Percentiles rank a stretch among this genome's conserved stretches.
These are phyloP conservation scores for Annulohypoxylon nitens DNA, from an alignment of 495 filamentous ascomycete species.

Conservation along the genomic window DNA sequence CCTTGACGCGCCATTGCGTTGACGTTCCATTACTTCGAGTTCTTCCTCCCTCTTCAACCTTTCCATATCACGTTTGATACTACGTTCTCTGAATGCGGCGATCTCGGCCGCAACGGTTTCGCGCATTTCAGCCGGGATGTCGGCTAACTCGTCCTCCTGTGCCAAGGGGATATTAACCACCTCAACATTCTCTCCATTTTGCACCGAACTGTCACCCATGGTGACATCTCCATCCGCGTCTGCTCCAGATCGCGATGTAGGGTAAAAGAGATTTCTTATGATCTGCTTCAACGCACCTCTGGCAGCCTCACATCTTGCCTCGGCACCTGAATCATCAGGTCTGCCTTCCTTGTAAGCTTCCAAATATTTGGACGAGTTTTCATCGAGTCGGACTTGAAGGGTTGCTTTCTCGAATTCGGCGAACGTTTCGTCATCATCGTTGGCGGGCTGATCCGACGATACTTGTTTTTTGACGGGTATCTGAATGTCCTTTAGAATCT, in stretches of 20 bases:
- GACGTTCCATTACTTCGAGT: conserved; percentile 86
- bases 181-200: conserved; percentile 74
- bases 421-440: conserved; percentile 66
- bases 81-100: conserved; percentile 90
- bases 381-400: conserved; percentile 83
- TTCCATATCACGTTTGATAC: conserved; percentile 88
- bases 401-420: conserved; percentile 75
- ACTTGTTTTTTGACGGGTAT: conserved; percentile 83
- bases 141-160: conserved; percentile 92
- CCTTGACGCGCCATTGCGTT: conserved; percentile 73
- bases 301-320: conserved; percentile 77
- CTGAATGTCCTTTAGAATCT: conserved; percentile 86
- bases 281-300: conserved; percentile 71
- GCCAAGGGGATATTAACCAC: conserved; percentile 92
- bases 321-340: conserved; percentile 72
- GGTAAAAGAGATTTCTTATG: conserved; percentile 79
- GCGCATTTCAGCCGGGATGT: conserved; percentile 97
- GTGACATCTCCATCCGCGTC: conserved; percentile 74
- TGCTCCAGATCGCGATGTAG: conserved; percentile 64
- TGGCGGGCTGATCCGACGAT: conserved; percentile 60
- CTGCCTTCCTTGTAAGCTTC: conserved; percentile 79
- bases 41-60: conserved; percentile 90
- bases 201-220: conserved; percentile 75
- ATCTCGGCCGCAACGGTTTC: conserved; percentile 96
- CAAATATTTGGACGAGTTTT: conserved; percentile 81